Base-by-base conservation (phyloP, 306 rosid species). In the Casuarina glauca region DNA sequence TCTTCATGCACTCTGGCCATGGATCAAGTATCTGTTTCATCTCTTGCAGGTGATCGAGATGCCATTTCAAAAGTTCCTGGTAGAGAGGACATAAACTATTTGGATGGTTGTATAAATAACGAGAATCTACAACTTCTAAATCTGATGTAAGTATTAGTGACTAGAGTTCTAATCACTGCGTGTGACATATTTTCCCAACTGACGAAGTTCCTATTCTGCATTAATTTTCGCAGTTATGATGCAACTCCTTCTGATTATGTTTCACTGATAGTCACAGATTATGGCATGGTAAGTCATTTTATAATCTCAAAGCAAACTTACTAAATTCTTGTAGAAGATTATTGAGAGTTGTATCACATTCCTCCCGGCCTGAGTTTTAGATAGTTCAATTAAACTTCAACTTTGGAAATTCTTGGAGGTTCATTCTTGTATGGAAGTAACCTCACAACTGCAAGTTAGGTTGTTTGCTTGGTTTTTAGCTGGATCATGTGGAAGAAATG, bases 91-190 rank as follows among this genome's bases (percentile, higher is more conserved):
- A 80, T 88, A 67, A 81, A 70, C 41, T 36, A 85, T 76, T 83
- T 88, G 82, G 88, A 85, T 81, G 89, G 86, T 50, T 83, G 89
- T 84, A 74, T 84, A 68, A 74, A 76, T 58, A 54, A 57, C 35
- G 80, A 78, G 72, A 88, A 88, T 76, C 67, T 88, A 82, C 91
- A 88, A 79, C 87, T 88, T 79, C 69, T 88, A 39, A 85, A 88
- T 85, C 80, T 88, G 69, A 74, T 85, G 91, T 85, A 81, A 81
- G 89, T 57, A 57, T 64, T 76, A 68, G 61, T 54, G 44, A 46
- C 58, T 52, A 54, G 49, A 63, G 32, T 20, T 74, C 57, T 55
- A 35, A 26, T 5, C 51, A 42, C 26, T 7, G 62, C 60, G 11
- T 15, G 12, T 32, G 43, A 49, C 32, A 3, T 9, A 49, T 78